These are phyloP conservation scores for Ganoderma boninense DNA, from an alignment of 1,284 basidiomycete genomes.

Conservation along the genomic window DNA sequence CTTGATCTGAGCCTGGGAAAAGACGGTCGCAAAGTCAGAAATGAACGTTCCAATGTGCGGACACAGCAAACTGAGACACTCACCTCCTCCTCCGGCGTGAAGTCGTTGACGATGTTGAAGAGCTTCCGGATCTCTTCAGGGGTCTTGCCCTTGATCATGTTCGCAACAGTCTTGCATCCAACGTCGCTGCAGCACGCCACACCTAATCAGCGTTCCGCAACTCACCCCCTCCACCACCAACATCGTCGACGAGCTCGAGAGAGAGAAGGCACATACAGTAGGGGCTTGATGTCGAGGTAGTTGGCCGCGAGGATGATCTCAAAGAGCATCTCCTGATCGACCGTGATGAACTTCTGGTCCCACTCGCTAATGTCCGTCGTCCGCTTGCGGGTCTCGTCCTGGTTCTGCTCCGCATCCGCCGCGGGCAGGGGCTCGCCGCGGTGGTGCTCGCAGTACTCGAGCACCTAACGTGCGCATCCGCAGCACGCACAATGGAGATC, in stretches of 20 bases:
- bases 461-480: conserved; percentile 64
- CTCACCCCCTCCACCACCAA: background rate
- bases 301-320: conserved; percentile 99
- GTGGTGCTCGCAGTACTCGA: conserved; percentile 99
- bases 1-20: conserved; percentile 91
- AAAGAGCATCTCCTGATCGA: conserved; percentile 97
- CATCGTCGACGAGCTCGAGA: background rate
- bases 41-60: conserved; percentile 12
- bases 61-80: conserved; percentile 32
- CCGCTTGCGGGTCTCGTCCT: conserved; percentile 96
- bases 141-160: conserved; percentile 99
- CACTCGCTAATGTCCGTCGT: conserved; percentile 98
- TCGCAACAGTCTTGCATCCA: conserved; percentile 99
- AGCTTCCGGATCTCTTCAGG: conserved; percentile 96
- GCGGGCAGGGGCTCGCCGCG: conserved; percentile 95
- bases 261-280: conserved; percentile 74
- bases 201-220: background rate
- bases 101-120: conserved; percentile 98
- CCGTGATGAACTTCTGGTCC: conserved; percentile 98
- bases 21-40: conserved; percentile 14
- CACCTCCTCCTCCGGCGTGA: conserved; percentile 98
- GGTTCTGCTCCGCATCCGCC: conserved; percentile 79
- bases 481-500: conserved; percentile 11
- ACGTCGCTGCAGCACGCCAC: conserved; percentile 76
- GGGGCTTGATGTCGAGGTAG: conserved; percentile 99